Conservation (phyloP, 1,284 basidiomycete species). For the Neolentinus lepideus region DNA sequence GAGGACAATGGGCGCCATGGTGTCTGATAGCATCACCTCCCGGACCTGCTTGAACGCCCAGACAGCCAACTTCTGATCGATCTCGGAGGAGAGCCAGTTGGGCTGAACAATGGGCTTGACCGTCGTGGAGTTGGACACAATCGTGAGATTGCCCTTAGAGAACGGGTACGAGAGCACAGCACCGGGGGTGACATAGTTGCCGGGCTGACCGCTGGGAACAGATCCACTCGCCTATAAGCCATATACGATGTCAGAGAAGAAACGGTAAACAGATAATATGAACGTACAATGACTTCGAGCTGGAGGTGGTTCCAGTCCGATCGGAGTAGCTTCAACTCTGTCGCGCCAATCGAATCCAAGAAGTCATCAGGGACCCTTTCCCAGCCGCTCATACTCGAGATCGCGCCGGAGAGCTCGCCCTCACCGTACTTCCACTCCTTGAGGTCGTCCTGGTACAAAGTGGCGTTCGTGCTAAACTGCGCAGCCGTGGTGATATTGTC, state of each 20-base stretch:
- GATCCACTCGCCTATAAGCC: not conserved
- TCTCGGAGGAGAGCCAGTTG: not conserved
- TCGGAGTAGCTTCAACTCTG: not conserved
- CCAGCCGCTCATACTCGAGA: constrained; percentile 1
- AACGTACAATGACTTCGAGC: constrained; percentile 1
- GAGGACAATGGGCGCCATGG: constrained; percentile 1
- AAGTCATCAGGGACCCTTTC: not conserved
- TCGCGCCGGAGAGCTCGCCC: not conserved
- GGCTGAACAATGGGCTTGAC: not conserved
- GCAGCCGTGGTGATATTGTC: not conserved
- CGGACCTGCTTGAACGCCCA: not conserved
- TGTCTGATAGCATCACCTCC: not conserved
- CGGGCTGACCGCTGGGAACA: not conserved
- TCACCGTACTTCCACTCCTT: not conserved
- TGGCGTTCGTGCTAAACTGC: not conserved
- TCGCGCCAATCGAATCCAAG: not conserved
- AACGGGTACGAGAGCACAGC: constrained; percentile 1
- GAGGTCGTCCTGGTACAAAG: not conserved
- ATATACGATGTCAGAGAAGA: not conserved
- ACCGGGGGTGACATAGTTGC: not conserved
- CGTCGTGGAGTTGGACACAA: not conserved
- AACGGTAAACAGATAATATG: not conserved
- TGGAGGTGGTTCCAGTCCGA: not conserved
- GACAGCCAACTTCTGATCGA: not conserved
- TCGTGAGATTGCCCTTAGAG: not conserved